These are phyloP conservation scores for Isatis tinctoria DNA, from an alignment of 345 rosid species.

Conservation along the genomic window DNA sequence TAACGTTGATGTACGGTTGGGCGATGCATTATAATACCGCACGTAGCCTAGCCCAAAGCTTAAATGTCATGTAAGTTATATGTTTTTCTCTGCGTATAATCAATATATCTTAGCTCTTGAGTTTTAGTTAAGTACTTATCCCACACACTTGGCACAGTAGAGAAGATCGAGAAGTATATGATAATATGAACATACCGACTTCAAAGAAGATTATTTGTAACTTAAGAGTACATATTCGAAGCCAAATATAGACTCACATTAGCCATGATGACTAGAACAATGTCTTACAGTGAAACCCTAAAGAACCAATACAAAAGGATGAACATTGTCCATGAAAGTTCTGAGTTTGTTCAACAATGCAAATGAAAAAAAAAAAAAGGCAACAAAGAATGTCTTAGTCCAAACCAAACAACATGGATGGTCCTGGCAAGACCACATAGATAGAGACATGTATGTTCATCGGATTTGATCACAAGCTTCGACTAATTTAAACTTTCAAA, in stretches of 20 bases:
- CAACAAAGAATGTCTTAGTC: constrained; percentile 13
- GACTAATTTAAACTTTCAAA: constrained; percentile 49
- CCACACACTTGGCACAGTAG: too few species aligned
- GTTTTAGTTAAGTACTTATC: too few species aligned
- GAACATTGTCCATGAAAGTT: neutral
- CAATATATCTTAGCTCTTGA: neutral
- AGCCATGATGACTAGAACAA: neutral
- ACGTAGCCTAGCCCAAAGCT: neutral
- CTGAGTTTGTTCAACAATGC: constrained; percentile 15
- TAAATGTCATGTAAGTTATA: neutral
- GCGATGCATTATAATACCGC: neutral
- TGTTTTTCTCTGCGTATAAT: neutral
- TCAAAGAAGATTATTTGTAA: too few species aligned
- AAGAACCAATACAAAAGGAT: constrained; percentile 17
- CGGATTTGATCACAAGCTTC: neutral
- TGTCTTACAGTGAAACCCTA: neutral
- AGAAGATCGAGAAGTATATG: too few species aligned
- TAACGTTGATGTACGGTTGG: neutral
- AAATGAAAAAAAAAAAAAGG: constrained; percentile 20
- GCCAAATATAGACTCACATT: too few species aligned
- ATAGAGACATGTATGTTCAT: neutral
- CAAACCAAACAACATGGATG: constrained; percentile 5
- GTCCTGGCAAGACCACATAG: neutral
- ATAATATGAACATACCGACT: too few species aligned
- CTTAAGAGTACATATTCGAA: too few species aligned